Evolutionary conservation across 2,329 filamentous ascomycete genomes (phyloP), one percentile per base, ranked within the genome.

Genomic region (Basipetospora chlamydospora): DNA sequence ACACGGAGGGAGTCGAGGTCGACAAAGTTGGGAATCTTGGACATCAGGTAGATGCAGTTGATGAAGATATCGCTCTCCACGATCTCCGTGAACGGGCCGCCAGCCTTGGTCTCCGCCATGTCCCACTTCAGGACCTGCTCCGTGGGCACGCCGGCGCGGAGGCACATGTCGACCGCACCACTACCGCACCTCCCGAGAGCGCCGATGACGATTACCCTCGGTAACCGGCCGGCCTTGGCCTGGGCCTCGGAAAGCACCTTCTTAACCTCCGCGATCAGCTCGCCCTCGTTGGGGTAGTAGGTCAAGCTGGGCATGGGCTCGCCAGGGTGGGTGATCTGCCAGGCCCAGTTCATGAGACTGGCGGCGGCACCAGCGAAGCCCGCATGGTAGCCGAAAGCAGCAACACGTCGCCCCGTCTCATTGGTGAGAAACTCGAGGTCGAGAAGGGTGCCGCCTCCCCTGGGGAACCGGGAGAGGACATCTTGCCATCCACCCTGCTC

Each of bases 361-460:
- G 87, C 63, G 7, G 81, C 81, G 28, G 79, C 71, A 23, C 77
- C 76, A 4, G 80, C 76, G 52, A 82, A 90, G 15, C 83, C 84
- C 21, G 83, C 84, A 42, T 78, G 73, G 56, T 77, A 82, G 11
- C 78, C 71, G 48, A 85, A 84, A 1, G 77, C 76, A 7, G 78
- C 77, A 2, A 87, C 77, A 42, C 82, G 64, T 32, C 80, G 66
- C 26, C 46, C 81, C 21, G 62, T 67, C 44, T 77, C 71, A 46
- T 92, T 80, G 26, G 73, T 71, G 26, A 95, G 66, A 55, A 94
- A 95, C 54, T 94, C 87, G 26, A 95, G 70, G 50, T 95, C 87
- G 41, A 86, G 73, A 11, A 95, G 72, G 1, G 73, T 78, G 46
- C 84, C 83, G 38, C 76, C 74, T 40, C 83, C 85, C 17, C 74